These are phyloP conservation scores for Boletus calvinii DNA, from an alignment of 1,284 basidiomycete genomes.

Conservation along the genomic window DNA sequence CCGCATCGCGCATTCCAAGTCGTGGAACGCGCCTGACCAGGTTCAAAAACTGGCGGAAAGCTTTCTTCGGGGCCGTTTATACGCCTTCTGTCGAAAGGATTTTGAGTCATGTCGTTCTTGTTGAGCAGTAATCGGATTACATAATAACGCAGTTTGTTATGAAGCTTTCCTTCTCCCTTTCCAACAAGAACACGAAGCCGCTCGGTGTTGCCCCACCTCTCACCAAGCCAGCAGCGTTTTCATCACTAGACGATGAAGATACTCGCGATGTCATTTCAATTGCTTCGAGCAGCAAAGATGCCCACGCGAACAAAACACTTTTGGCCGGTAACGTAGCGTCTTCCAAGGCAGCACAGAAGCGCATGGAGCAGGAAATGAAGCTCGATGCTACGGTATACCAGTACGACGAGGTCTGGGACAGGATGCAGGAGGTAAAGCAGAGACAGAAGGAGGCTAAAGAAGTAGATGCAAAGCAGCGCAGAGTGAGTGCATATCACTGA, in stretches of 20 bases:
- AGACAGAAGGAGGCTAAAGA: conserved; percentile 75
- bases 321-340: conserved; percentile 57
- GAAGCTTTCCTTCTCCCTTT: conserved; percentile 80
- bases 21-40: conserved; percentile 33
- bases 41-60: conserved; percentile 60
- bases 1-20: conserved; percentile 15
- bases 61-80: conserved; percentile 88
- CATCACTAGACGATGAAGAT: conserved; percentile 62
- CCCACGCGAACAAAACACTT: conserved; percentile 49
- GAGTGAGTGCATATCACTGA: conserved; percentile 47
- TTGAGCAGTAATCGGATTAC: conserved; percentile 15
- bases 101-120: conserved; percentile 42
- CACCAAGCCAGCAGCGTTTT: conserved; percentile 61
- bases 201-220: conserved; percentile 55
- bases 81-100: conserved; percentile 78
- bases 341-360: conserved; percentile 61
- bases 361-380: conserved; percentile 72
- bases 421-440: conserved; percentile 86
- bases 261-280: conserved; percentile 49
- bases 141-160: conserved; percentile 40
- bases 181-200: conserved; percentile 53
- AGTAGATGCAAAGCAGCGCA: conserved; percentile 66
- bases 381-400: conserved; percentile 88
- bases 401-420: conserved; percentile 96
- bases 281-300: conserved; percentile 38